Conservation (phyloP, 2,329 filamentous ascomycete genomes). For the Zalaria sp. region DNA sequence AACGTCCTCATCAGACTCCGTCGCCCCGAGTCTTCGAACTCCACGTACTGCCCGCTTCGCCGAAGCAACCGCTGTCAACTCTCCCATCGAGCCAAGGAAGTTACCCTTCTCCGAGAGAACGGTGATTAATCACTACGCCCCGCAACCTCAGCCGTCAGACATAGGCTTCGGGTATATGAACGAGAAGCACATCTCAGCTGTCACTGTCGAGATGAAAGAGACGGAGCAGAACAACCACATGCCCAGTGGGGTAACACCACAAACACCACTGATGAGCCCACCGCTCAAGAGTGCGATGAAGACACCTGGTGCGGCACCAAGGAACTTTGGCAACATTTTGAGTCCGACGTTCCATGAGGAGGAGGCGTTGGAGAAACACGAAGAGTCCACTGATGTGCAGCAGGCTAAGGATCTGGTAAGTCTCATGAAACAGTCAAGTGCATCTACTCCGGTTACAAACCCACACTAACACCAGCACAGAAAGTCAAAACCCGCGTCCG, state of each 20-base stretch:
- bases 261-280: slow-evolving; percentile 56
- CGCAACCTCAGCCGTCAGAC: slow-evolving; percentile 63
- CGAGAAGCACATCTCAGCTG: slow-evolving; percentile 34
- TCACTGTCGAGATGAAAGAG: slow-evolving; percentile 39
- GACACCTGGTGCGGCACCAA: slow-evolving; percentile 67
- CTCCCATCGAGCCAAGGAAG: slow-evolving; percentile 48
- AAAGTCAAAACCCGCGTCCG: slow-evolving; percentile 86
- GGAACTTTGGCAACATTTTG: slow-evolving; percentile 37
- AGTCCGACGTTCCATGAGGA: slow-evolving; percentile 90
- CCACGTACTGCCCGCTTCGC: slow-evolving; percentile 67
- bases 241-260: slow-evolving; percentile 46
- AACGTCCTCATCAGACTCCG: slow-evolving; percentile 21
- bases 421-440: slow-evolving; percentile 9
- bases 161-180: slow-evolving; percentile 86
- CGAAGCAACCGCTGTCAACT: slow-evolving; percentile 67
- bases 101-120: slow-evolving; percentile 45
- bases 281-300: slow-evolving; percentile 84
- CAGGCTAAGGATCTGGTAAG: slow-evolving; percentile 80
- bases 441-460: no score
- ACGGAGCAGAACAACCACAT: slow-evolving; percentile 29
- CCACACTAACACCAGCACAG: slow-evolving; percentile 37
- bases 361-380: slow-evolving; percentile 71
- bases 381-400: slow-evolving; percentile 67
- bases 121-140: slow-evolving; percentile 38
- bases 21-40: slow-evolving; percentile 37